Evolutionary conservation across 768 basidiomycete species (phyloP).

Genomic region (Tricholoma bakamatsutake): DNA sequence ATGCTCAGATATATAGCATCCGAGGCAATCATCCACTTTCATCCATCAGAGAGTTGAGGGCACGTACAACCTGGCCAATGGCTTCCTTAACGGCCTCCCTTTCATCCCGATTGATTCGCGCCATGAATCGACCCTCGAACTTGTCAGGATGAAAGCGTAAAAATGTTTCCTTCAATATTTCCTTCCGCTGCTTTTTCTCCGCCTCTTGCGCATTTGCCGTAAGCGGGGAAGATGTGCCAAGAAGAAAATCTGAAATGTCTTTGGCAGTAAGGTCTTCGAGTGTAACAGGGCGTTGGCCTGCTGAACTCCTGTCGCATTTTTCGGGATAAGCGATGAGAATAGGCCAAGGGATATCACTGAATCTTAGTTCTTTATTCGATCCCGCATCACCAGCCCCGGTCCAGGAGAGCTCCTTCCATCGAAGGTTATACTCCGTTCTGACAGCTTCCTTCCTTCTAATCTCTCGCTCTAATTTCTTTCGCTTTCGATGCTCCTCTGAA

Average conservation of each 20-base stretch:
- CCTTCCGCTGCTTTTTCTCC: conserved; percentile 45
- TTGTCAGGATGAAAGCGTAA: conserved; percentile 80
- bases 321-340: conserved; percentile 33
- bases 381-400: conserved; percentile 15
- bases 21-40: conserved; percentile 12
- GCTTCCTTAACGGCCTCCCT: conserved; percentile 47
- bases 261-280: conserved; percentile 50
- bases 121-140: conserved; percentile 70
- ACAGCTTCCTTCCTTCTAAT: conserved; percentile 37
- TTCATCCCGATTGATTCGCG: conserved; percentile 40
- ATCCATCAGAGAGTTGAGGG: conserved; percentile 51
- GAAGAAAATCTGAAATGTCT: conserved; percentile 52
- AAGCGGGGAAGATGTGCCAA: conserved; percentile 17
- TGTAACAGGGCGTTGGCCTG: conserved; percentile 2
- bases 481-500: conserved; percentile 47
- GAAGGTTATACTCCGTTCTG: conserved; percentile 46
- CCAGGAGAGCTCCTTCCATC: conserved; percentile 50
- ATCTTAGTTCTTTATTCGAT: conserved; percentile 28
- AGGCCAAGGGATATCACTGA: conserved; percentile 74
- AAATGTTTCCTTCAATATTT: conserved; percentile 61
- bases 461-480: conserved; percentile 43
- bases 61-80: conserved; percentile 58
- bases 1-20: neutral
- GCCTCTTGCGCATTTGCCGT: conserved; percentile 13
- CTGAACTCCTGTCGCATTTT: conserved; percentile 12